Percentiles rank a stretch among this genome's conserved stretches.
These are phyloP conservation scores for Auxenochlorella pyrenoidosa DNA, from an alignment of 139 green algal species.

Conservation along the genomic window DNA sequence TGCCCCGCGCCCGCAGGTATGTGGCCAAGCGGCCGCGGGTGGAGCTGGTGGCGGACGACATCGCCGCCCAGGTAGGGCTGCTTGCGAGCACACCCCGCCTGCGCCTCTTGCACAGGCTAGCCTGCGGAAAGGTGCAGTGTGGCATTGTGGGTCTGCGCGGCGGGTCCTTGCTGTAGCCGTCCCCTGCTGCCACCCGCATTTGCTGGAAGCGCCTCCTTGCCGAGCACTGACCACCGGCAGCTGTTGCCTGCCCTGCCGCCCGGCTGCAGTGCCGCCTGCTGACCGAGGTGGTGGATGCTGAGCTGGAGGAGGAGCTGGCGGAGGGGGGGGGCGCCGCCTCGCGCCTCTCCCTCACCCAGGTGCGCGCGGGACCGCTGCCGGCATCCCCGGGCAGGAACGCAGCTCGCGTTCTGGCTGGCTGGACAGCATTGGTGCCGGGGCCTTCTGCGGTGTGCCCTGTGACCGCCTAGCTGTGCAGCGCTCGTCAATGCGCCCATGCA, in stretches of 20 bases:
- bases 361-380: neutral
- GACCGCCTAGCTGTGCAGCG: neutral
- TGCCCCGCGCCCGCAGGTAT: conserved; percentile 36
- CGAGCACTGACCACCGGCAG: too few species aligned
- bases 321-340: neutral
- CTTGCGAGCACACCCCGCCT: neutral
- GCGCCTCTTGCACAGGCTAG: too few species aligned
- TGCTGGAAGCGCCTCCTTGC: too few species aligned
- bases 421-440: too few species aligned
- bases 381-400: too few species aligned
- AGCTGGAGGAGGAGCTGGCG: conserved; percentile 58
- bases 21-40: conserved; percentile 58
- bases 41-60: conserved; percentile 56
- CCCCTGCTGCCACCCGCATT: too few species aligned
- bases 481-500: neutral
- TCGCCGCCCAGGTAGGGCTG: conserved; percentile 29
- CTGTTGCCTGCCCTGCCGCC: too few species aligned
- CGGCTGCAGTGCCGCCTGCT: conserved; percentile 23
- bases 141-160: too few species aligned
- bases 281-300: conserved; percentile 49
- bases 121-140: too few species aligned
- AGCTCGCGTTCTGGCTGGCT: too few species aligned
- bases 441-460: too few species aligned
- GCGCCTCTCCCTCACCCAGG: conserved; percentile 9
- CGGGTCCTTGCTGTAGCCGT: too few species aligned